Evolutionary conservation across 805 yeast genomes (phyloP).

Genomic region (Peterozyma xylosa): DNA sequence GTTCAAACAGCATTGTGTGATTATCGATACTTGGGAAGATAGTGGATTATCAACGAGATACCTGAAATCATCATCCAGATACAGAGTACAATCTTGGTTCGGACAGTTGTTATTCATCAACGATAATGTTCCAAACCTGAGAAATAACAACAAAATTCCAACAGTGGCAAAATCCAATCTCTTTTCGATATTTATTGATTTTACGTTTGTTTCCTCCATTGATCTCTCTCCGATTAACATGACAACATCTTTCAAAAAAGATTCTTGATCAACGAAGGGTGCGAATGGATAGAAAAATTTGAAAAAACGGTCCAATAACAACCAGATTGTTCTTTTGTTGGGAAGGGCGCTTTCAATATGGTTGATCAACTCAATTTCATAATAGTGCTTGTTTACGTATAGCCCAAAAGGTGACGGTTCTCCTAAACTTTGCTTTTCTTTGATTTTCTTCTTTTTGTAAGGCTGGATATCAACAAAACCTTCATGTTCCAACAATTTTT

Average conservation of each 20-base stretch:
- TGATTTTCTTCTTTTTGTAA: slow-evolving; percentile 11
- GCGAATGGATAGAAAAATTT: slow-evolving; percentile 35
- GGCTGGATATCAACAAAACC: slow-evolving; percentile 30
- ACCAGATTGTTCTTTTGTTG: slow-evolving; percentile 34
- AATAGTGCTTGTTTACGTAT: slow-evolving; percentile 10
- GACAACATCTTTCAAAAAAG: slow-evolving; percentile 24
- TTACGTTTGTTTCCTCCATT: slow-evolving; percentile 24
- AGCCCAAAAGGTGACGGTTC: slow-evolving; percentile 11
- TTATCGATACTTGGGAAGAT: slow-evolving; percentile 33
- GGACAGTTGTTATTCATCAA: slow-evolving; percentile 21
- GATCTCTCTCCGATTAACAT: slow-evolving; percentile 29
- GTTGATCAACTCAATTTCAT: slow-evolving; percentile 15
- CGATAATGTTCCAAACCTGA: slow-evolving; percentile 34
- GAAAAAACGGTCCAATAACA: slow-evolving; percentile 35
- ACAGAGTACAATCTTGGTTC: slow-evolving; percentile 19
- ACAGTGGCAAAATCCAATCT: slow-evolving; percentile 40
- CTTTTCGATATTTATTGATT: slow-evolving; percentile 25
- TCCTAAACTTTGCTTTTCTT: slow-evolving; percentile 12
- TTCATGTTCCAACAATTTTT: slow-evolving; percentile 26
- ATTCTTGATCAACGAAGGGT: slow-evolving; percentile 36
- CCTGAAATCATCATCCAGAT: slow-evolving; percentile 19
- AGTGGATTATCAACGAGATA: slow-evolving; percentile 40
- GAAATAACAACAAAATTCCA: slow-evolving; percentile 36
- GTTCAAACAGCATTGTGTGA: slow-evolving; percentile 47
- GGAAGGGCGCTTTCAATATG: slow-evolving; percentile 34